These are phyloP conservation scores for Dactylis glomerata DNA, from an alignment of 176 grass and related monocot genomes.

Conservation along the genomic window DNA sequence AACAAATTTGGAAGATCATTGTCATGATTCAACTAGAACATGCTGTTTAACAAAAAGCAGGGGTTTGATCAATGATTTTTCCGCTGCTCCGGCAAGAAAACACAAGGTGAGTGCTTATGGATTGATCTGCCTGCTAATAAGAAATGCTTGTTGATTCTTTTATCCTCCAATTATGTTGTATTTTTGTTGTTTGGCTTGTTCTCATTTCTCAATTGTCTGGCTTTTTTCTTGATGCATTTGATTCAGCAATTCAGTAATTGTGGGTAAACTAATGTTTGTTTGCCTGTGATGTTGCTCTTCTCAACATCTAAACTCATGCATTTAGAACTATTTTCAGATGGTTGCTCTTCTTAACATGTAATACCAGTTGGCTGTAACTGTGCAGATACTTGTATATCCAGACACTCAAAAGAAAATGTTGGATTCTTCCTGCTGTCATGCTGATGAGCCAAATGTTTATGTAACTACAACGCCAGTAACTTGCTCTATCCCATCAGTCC, in stretches of 20 bases:
- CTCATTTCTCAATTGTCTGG: neutral
- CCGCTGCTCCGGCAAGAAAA: neutral
- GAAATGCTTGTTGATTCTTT: neutral
- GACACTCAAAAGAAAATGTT: neutral
- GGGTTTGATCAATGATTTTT: neutral
- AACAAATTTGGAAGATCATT: slow-evolving; percentile 23
- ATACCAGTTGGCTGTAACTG: slow-evolving; percentile 1
- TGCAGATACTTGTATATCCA: slow-evolving; percentile 38
- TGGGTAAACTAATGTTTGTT: neutral
- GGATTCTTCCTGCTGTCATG: neutral
- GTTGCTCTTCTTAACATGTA: neutral
- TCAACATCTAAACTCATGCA: neutral
- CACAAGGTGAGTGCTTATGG: neutral
- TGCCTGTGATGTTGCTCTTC: neutral
- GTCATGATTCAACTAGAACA: slow-evolving; percentile 26
- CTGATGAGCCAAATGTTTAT: slow-evolving; percentile 25
- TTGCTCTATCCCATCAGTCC: slow-evolving; percentile 25
- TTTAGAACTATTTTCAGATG: slow-evolving; percentile 13
- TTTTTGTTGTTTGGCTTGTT: neutral
- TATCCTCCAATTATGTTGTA: neutral
- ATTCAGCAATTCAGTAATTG: neutral
- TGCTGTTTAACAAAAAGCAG: slow-evolving; percentile 16
- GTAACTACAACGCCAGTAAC: slow-evolving; percentile 12
- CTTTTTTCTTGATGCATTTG: neutral
- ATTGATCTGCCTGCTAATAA: neutral